Evolutionary conservation across 768 basidiomycete genomes (phyloP).

Genomic region (Lactarius sanguifluus): DNA sequence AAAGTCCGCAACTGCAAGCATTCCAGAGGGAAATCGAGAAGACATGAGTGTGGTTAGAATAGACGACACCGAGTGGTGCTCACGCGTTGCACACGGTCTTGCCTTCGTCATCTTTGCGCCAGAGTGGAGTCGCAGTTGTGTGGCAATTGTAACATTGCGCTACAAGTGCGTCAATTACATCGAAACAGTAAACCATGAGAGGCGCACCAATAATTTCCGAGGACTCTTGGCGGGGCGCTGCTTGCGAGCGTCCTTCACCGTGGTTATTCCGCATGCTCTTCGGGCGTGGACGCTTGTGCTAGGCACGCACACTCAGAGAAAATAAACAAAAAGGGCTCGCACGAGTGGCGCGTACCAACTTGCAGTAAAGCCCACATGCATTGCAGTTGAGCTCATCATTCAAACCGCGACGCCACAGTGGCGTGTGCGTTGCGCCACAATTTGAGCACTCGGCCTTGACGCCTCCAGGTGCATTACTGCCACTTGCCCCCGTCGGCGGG

Average conservation of each 20-base stretch:
- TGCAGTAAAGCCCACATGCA: conserved; percentile 86
- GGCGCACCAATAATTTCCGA: conserved; percentile 69
- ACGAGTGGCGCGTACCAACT: conserved; percentile 53
- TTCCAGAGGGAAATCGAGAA: conserved; percentile 8
- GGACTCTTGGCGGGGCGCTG: conserved; percentile 63
- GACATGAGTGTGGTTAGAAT: conserved; percentile 15
- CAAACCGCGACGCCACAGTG: conserved; percentile 81
- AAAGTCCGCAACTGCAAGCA: conserved; percentile 65
- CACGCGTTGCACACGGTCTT: conserved; percentile 91
- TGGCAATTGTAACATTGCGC: conserved; percentile 91
- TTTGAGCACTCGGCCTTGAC: conserved; percentile 85
- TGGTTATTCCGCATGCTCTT: conserved; percentile 83
- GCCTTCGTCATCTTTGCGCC: conserved; percentile 90
- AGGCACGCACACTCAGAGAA: conserved; percentile 6
- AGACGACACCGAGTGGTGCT: conserved; percentile 36
- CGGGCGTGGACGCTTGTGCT: conserved; percentile 88
- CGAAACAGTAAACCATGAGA: conserved; percentile 31
- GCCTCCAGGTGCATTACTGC: conserved; percentile 51
- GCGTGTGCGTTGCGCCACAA: conserved; percentile 86
- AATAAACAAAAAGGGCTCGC: conserved; percentile 5
- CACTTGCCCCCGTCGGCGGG: conserved; percentile 28
- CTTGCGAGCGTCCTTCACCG: conserved; percentile 67
- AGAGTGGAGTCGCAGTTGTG: conserved; percentile 84
- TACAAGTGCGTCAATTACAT: conserved; percentile 3
- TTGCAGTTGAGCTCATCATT: conserved; percentile 91